Base-by-base conservation (phyloP, 495 filamentous ascomycete genomes). In the Platismatia glauca region DNA sequence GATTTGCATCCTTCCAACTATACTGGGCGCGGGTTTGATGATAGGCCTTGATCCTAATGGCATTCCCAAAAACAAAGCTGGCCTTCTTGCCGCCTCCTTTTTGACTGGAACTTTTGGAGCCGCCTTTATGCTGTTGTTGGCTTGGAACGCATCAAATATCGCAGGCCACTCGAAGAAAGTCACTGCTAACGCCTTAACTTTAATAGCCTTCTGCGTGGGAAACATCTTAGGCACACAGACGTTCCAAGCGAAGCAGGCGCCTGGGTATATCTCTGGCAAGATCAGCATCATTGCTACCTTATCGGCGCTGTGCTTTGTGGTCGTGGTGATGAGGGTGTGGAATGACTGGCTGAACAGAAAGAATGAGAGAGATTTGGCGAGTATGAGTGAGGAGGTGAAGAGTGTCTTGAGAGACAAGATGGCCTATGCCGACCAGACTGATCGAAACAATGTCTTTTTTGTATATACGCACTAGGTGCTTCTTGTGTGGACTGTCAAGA, bases 211-310 rank as follows among this genome's bases (percentile, higher is more conserved):
- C 67, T 77, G 76, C 46, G 71, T 82, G 16, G 80, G 79, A 0
- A 84, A 84, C 55, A 84, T 84, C 66, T 78, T 84, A n/a, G 82
- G 82, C 0, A 81, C 81, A 15, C 79, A 81, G 62, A 84, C 82
- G 0, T 84, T 84, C 66, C 75, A 77, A 53, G 74, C 75, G 1
- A 75, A 75, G 35, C 74, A 79, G 62, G 79, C 79, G 13, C 78
- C 78, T 34, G 71, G 71, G 7, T 74, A 74, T 43, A 70, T 67
- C 20, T 59, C 57, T 38, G 73, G 72, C 13, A 74, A 74, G 64
- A 68, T 72, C 20, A 71, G 69, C 61, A 73, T 74, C 64, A 61
- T 71, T 24, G 70, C 68, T 20, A 73, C 68, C 24, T 62, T 74
- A 39, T 59, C 64, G 50, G 68, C 65, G 22, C 52, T 69, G 34